phyloP scores from a whole-genome alignment of 2,329 filamentous ascomycete genomes.

The Amauroascus niger region DNA sequence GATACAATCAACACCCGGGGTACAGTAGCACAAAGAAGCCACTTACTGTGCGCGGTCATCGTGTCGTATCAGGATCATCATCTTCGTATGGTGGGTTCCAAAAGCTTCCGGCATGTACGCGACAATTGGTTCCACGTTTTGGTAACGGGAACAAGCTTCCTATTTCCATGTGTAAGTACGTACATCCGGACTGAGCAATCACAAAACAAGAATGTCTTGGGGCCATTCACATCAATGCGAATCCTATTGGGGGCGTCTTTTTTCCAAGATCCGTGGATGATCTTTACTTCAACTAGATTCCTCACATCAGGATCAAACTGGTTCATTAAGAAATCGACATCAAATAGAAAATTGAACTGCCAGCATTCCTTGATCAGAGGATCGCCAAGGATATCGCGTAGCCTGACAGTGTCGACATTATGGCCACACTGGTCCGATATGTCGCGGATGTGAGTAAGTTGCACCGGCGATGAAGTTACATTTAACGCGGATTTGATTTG shows the following conservation, averaged over 20 bases:
- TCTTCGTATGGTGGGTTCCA: conserved; percentile 79
- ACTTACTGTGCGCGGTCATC: conserved; percentile 60
- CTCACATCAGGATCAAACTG: conserved; percentile 51
- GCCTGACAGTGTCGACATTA: conserved; percentile 57
- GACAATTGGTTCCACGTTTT: conserved; percentile 60
- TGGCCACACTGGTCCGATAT: conserved; percentile 43
- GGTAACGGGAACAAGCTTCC: conserved; percentile 51
- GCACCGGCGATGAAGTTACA: conserved; percentile 54
- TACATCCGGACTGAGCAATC: neutral
- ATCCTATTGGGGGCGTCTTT: conserved; percentile 53
- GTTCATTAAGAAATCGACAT: conserved; percentile 51
- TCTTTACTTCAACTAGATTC: conserved; percentile 45
- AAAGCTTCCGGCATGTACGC: conserved; percentile 77
- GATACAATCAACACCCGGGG: neutral
- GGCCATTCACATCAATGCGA: conserved; percentile 45
- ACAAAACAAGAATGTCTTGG: neutral
- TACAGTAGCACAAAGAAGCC: neutral
- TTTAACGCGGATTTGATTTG: conserved; percentile 7
- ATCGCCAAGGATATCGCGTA: conserved; percentile 61
- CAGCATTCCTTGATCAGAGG: conserved; percentile 58
- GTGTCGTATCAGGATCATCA: conserved; percentile 71
- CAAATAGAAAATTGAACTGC: conserved; percentile 49
- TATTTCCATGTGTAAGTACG: conserved; percentile 26
- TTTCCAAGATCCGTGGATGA: conserved; percentile 59
- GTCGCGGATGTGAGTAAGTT: conserved; percentile 59